phyloP scores from a whole-genome alignment of 768 basidiomycete genomes.

The Tricholoma matsutake region DNA sequence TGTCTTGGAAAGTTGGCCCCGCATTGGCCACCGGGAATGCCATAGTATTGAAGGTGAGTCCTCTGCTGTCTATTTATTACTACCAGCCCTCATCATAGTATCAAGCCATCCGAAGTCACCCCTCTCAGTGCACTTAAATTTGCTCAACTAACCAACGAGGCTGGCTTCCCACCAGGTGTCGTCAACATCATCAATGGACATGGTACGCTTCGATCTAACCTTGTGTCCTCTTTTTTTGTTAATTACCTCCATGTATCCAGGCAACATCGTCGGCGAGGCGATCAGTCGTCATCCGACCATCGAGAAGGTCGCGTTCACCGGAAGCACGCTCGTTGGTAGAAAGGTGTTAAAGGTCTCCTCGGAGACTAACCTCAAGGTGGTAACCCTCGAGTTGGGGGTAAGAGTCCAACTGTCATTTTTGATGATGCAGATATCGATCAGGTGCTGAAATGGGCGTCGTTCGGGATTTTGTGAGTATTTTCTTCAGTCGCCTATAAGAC shows the following conservation, averaged over 20 bases:
- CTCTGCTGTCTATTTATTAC: no score
- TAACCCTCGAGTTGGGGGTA: conserved; percentile 48
- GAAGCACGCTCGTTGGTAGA: conserved; percentile 45
- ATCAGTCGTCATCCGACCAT: conserved; percentile 55
- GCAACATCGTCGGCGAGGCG: conserved; percentile 56
- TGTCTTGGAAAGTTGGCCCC: conserved; percentile 22
- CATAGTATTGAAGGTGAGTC: conserved; percentile 48
- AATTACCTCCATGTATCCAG: conserved; percentile 41
- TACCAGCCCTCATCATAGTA: background rate
- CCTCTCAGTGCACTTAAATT: conserved; percentile 55
- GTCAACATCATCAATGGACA: conserved; percentile 64
- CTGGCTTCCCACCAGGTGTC: conserved; percentile 70
- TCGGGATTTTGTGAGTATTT: conserved; percentile 59
- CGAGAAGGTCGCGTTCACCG: conserved; percentile 69
- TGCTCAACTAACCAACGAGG: conserved; percentile 52
- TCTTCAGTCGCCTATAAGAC: no score
- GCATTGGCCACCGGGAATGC: conserved; percentile 49
- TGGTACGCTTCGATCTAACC: conserved; percentile 21
- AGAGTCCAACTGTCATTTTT: conserved; percentile 67
- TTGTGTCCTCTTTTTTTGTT: conserved; percentile 13
- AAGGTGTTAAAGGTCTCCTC: conserved; percentile 79
- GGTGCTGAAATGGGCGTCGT: conserved; percentile 66
- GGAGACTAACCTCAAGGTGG: conserved; percentile 62
- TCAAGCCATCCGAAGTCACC: conserved; percentile 61
- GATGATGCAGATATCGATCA: conserved; percentile 69